Evolutionary conservation across 169 alveolate genomes (phyloP), one percentile per base, ranked within the genome.

Genomic region (Cryptosporidium muris): DNA sequence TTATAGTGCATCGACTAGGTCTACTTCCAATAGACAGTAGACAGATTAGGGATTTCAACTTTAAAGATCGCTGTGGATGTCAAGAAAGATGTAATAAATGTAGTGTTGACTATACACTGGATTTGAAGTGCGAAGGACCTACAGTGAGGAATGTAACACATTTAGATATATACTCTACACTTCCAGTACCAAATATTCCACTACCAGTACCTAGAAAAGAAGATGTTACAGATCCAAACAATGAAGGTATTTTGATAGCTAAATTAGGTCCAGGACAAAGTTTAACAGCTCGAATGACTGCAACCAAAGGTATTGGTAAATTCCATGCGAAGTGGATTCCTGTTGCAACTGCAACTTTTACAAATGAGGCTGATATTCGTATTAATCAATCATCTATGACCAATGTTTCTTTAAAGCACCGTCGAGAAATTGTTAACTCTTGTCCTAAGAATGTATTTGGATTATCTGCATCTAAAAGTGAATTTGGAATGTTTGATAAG

Each of bases 271-370:
- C 96, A 74, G 96, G 95, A 56, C 97, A 97, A 90, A 88, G 95
- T 37, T 88, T 97, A 64, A 94, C 95, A 91, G 91, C 95, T 94
- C 94, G 95, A 74, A 82, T 96, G 82, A 95, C 96, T 37, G 99
- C 98, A 2, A 92, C 95, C 58, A 96, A 96, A 91, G 99, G 99
- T 14, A 94, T 96, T 34, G 99, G 99, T 3, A 97, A 96, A 88
- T 94, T 94, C 89, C 99, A 97, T 91, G 98, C 98, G 2, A 97
- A 97, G 88, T 97, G 99, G 99, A 93, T 95, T 51, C 98, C 98
- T 3, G 98, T 97, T 1, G 93, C 96, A 80, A 97, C 96, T 8
- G 95, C 97, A 47, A 74, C 92, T 12, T 88, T 93, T 80, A 88
- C 92, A 63, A 90, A 90, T 51, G 95, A 92, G 52, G 96, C 97